A percentile compares a stretch with the other conserved stretches of the same genome.
Evolutionary conservation across 2,329 filamentous ascomycete species (phyloP).

Genomic region (Didymellaceae sp.): DNA sequence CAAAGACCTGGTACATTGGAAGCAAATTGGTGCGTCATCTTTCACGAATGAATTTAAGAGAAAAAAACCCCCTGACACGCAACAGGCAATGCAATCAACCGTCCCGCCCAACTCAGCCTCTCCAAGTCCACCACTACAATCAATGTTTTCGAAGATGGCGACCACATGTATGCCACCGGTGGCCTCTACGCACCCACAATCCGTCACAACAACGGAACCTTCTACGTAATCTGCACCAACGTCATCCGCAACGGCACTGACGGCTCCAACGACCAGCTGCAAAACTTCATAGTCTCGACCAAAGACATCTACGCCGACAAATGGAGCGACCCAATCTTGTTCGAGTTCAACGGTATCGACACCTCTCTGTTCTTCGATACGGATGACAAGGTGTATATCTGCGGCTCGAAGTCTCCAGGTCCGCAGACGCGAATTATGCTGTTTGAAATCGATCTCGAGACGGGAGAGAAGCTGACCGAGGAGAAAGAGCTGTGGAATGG

Average conservation of each 20-base stretch:
- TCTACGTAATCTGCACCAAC: conserved; percentile 29
- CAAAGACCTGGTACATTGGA: conserved; percentile 58
- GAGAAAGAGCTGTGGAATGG: conserved; percentile 34
- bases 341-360: conserved; percentile 24
- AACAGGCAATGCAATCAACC: conserved; percentile 54
- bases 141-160: conserved; percentile 12
- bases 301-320: conserved; percentile 12
- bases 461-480: conserved; percentile 26
- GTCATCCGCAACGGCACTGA: background rate
- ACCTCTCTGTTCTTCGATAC: conserved; percentile 24
- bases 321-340: conserved; percentile 23
- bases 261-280: conserved; percentile 52
- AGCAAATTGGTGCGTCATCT: conserved; percentile 37
- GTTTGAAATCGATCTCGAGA: conserved; percentile 35
- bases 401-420: background rate
- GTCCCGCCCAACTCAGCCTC: conserved; percentile 55
- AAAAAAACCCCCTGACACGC: background rate
- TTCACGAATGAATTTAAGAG: background rate
- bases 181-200: conserved; percentile 29
- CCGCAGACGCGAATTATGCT: background rate
- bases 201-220: conserved; percentile 20
- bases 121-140: conserved; percentile 51
- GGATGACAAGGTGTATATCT: background rate
- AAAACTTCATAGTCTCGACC: conserved; percentile 20
- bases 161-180: conserved; percentile 16